A percentile compares a stretch with the other conserved stretches of the same genome.
Evolutionary conservation across 805 yeast species (phyloP).

Genomic region (Myxozyma udenii): DNA sequence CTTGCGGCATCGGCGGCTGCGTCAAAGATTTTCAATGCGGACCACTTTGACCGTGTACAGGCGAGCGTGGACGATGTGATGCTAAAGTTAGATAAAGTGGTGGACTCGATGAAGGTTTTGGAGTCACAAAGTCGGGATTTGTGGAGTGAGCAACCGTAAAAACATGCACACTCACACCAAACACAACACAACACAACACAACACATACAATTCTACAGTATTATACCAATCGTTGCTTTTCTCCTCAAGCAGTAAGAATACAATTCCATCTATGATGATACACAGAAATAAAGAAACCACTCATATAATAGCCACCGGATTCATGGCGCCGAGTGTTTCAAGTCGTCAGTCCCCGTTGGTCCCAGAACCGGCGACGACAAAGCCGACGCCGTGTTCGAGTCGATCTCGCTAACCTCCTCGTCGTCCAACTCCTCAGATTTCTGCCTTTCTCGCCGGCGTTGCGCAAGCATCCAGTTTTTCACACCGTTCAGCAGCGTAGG

Average conservation of each 20-base stretch:
- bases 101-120: slow-evolving; percentile 42
- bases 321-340: too few species aligned
- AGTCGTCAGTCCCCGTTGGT: too few species aligned
- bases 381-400: too few species aligned
- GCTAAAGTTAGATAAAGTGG: slow-evolving; percentile 50
- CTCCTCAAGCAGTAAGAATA: too few species aligned
- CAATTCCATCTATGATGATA: too few species aligned
- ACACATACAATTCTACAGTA: too few species aligned
- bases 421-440: slow-evolving; percentile 1
- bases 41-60: slow-evolving; percentile 52
- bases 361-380: slow-evolving; percentile 15
- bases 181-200: too few species aligned
- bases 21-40: slow-evolving; percentile 44
- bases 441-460: slow-evolving; percentile 1
- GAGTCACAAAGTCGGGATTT: slow-evolving; percentile 36
- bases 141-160: slow-evolving; percentile 31
- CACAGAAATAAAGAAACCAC: too few species aligned
- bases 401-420: slow-evolving; percentile 3
- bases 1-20: not conserved
- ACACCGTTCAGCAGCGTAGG: slow-evolving; percentile 23
- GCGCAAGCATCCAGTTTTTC: slow-evolving; percentile 22
- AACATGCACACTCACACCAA: too few species aligned
- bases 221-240: too few species aligned
- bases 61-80: slow-evolving; percentile 51
- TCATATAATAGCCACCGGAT: too few species aligned